Conservation (phyloP, 2,329 filamentous ascomycete genomes). For the Sordariomycetes sp. region DNA sequence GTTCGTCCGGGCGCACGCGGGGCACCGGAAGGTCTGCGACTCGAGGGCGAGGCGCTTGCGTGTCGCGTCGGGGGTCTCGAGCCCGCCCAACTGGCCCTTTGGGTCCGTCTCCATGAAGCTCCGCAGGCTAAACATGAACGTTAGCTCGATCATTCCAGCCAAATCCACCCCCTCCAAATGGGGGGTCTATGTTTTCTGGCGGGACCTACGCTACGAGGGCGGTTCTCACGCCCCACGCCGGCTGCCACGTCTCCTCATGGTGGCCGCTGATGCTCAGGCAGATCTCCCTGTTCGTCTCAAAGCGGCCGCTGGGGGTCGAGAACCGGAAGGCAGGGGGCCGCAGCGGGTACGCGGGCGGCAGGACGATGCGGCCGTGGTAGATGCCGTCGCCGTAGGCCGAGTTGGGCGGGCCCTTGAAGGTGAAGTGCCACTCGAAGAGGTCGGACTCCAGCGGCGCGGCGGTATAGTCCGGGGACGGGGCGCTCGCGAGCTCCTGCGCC, state of each 20-base stretch:
- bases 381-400: slow-evolving; percentile 72
- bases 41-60: slow-evolving; percentile 59
- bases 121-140: slow-evolving; percentile 39
- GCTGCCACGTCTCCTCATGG: slow-evolving; percentile 98
- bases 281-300: slow-evolving; percentile 94
- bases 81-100: slow-evolving; percentile 78
- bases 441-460: slow-evolving; percentile 79
- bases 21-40: slow-evolving; percentile 57
- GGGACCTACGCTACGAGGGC: slow-evolving; percentile 53
- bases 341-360: slow-evolving; percentile 82
- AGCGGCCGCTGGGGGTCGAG: slow-evolving; percentile 80
- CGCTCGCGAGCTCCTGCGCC: slow-evolving; percentile 71
- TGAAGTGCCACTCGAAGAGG: slow-evolving; percentile 99
- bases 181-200: neutral
- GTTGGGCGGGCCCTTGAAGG: slow-evolving; percentile 75
- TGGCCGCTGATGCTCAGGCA: slow-evolving; percentile 89
- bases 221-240: slow-evolving; percentile 91
- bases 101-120: slow-evolving; percentile 91
- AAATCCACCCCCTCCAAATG: too few species aligned
- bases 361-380: slow-evolving; percentile 90
- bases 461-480: slow-evolving; percentile 76
- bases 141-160: neutral
- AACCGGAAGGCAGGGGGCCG: slow-evolving; percentile 95
- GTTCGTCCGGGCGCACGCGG: slow-evolving; percentile 60
- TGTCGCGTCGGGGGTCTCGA: slow-evolving; percentile 63